These are phyloP conservation scores for Gentiana dahurica DNA, from an alignment of 257 asterid species.

Conservation along the genomic window DNA sequence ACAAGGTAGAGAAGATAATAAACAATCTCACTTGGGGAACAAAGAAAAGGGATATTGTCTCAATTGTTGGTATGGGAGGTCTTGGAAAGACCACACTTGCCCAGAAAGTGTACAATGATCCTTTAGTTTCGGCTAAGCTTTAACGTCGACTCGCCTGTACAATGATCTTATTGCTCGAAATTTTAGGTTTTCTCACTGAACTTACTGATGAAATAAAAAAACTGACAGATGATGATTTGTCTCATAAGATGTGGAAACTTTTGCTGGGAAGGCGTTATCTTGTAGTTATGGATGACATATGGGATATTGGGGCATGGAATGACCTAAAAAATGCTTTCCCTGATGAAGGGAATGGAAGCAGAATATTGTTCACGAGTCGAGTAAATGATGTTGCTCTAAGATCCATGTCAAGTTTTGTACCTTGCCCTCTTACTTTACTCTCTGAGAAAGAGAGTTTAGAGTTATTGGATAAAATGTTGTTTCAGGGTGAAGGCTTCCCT, in stretches of 20 bases:
- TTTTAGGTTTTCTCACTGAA: background rate
- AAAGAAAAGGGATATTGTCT: too few species aligned
- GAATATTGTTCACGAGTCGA: conserved; percentile 12
- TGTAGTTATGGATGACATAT: conserved; percentile 14
- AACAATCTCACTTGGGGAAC: too few species aligned
- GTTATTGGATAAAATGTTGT: background rate
- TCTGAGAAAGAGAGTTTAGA: background rate
- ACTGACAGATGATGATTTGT: background rate
- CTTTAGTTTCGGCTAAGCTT: conserved; percentile 3
- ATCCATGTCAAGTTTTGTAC: background rate
- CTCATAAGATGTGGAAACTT: background rate
- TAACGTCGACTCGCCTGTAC: conserved; percentile 7
- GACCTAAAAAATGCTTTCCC: conserved; percentile 6
- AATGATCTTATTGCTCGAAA: background rate
- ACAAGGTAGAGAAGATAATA: too few species aligned
- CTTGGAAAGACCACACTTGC: conserved; percentile 17
- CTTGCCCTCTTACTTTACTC: background rate
- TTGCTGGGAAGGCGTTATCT: conserved; percentile 5
- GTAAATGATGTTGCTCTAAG: background rate
- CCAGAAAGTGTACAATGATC: conserved; percentile 2
- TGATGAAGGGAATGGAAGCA: conserved; percentile 12
- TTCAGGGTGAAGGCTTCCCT: background rate
- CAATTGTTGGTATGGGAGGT: too few species aligned
- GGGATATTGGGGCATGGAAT: conserved; percentile 6
- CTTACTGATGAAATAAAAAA: background rate